Conservation (phyloP, 768 basidiomycete genomes). For the Agaricus blazei region DNA sequence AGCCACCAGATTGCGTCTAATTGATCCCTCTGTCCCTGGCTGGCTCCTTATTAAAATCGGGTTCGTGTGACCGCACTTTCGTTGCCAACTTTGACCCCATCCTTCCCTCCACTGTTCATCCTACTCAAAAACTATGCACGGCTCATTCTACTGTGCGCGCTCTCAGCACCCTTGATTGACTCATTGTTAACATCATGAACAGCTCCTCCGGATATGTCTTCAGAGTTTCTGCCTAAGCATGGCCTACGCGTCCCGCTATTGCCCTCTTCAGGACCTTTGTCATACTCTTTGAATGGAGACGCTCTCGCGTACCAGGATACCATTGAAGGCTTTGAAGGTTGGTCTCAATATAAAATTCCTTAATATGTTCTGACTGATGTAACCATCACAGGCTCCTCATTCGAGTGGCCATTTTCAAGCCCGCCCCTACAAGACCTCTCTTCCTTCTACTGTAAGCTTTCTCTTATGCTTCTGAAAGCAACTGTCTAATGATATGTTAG, state of each 20-base stretch:
- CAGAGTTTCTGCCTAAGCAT: neutral
- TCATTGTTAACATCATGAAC: neutral
- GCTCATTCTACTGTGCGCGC: slow-evolving; percentile 1
- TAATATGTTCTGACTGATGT: neutral
- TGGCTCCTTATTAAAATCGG: slow-evolving; percentile 27
- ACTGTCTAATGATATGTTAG: neutral
- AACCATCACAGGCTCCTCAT: slow-evolving; percentile 14
- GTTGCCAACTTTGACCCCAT: neutral
- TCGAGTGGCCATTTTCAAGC: slow-evolving; percentile 21
- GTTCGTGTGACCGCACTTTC: neutral
- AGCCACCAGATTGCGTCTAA: slow-evolving; percentile 28
- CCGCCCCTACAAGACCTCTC: slow-evolving; percentile 20
- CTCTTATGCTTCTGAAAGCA: neutral
- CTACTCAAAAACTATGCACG: neutral
- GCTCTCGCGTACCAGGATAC: neutral
- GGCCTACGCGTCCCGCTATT: neutral
- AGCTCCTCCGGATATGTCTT: neutral
- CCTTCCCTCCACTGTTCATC: neutral
- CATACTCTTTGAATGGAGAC: neutral
- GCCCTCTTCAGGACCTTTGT: neutral
- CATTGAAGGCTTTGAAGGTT: neutral
- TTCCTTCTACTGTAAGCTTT: slow-evolving; percentile 16
- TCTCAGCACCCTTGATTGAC: neutral
- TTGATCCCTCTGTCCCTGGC: slow-evolving; percentile 25
- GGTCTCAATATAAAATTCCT: neutral